Conservation (phyloP, 495 filamentous ascomycete species). For the Xylaria telfairii region DNA sequence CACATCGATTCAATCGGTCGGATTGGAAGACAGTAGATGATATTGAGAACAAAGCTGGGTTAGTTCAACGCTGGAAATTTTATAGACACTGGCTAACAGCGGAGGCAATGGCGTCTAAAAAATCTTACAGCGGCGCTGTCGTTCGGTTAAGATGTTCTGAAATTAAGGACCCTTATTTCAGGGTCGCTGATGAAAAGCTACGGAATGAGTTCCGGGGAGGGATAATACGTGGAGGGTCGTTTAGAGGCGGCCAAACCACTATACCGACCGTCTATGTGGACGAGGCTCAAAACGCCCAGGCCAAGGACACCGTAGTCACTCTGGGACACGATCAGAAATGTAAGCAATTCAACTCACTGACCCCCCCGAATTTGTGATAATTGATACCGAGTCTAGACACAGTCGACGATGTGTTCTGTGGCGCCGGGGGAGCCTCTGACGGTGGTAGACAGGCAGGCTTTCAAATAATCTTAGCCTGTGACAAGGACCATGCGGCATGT, state of each 20-base stretch:
- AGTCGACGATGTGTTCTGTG: constrained; percentile 72
- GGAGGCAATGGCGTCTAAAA: not conserved
- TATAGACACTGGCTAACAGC: constrained; percentile 24
- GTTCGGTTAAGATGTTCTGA: constrained; percentile 4
- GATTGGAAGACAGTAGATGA: constrained; percentile 24
- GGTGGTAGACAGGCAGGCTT: constrained; percentile 61
- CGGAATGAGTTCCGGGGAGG: constrained; percentile 41
- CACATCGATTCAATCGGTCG: constrained; percentile 27
- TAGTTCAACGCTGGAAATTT: constrained; percentile 44
- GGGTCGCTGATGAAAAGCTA: constrained; percentile 25
- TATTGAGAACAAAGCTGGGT: constrained; percentile 28
- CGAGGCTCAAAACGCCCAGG: not conserved
- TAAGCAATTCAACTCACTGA: no score
- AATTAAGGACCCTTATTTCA: not conserved
- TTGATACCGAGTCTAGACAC: constrained; percentile 42
- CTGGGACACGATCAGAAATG: constrained; percentile 38
- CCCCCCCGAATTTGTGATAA: not conserved
- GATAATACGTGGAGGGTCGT: constrained; percentile 37
- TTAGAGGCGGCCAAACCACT: not conserved
- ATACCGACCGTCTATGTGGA: constrained; percentile 16
- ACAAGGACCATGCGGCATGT: constrained; percentile 59
- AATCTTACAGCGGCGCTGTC: constrained; percentile 36
- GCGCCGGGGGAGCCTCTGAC: constrained; percentile 73
- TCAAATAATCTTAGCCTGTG: constrained; percentile 63
- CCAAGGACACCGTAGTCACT: not conserved